phyloP scores from a whole-genome alignment of 345 rosid species.

The Microcos paniculata region DNA sequence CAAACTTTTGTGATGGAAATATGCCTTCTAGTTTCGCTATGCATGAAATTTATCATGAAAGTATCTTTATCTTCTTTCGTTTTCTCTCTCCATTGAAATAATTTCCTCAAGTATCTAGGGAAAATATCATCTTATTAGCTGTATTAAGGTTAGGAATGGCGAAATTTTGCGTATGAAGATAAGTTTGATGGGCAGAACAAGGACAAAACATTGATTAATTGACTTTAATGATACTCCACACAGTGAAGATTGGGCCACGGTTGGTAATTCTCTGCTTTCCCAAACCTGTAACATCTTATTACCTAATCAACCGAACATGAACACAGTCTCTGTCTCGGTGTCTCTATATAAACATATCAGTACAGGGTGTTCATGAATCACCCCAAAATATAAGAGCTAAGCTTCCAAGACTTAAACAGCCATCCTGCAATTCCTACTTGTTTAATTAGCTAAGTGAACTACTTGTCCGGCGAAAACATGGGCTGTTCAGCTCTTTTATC shows the following conservation, averaged over 20 bases:
- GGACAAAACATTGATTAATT: conserved; percentile 16
- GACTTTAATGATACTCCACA: conserved; percentile 49
- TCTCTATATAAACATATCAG: conserved; percentile 25
- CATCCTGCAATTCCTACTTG: neutral
- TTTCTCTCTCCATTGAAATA: neutral
- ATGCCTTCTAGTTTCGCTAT: neutral
- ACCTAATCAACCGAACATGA: conserved; percentile 27
- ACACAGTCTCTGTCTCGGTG: neutral
- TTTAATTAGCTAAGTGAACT: neutral
- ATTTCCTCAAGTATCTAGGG: neutral
- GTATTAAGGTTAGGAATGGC: neutral
- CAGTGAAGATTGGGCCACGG: conserved; percentile 27
- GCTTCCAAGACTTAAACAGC: neutral
- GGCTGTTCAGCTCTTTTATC: conserved; percentile 13
- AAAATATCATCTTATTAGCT: neutral
- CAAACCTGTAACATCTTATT: neutral
- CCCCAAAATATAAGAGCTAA: neutral
- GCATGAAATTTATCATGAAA: neutral
- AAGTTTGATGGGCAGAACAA: neutral
- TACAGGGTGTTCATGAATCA: neutral
- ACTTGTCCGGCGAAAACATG: conserved; percentile 1
- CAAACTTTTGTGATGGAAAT: too few species aligned
- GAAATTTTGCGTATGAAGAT: conserved; percentile 6
- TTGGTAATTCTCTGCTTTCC: conserved; percentile 25
- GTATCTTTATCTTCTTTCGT: neutral